Evolutionary conservation across 208 protist genomes (phyloP).

Genomic region (Trypanosoma boissoni): DNA sequence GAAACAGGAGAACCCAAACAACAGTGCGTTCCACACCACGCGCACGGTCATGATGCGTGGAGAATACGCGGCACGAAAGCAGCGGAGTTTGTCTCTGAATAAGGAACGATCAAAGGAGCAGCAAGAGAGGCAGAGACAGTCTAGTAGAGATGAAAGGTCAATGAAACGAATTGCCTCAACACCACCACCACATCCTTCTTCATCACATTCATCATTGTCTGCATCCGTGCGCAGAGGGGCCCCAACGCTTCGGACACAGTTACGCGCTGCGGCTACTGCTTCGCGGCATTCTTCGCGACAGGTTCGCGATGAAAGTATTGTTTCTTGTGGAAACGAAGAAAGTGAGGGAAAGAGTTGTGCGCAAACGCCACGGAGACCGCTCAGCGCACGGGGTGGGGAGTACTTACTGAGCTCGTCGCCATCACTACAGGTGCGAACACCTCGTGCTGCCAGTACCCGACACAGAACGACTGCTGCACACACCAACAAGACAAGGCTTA

Average conservation of each 20-base stretch:
- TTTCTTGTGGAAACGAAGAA: neutral
- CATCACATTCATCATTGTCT: neutral
- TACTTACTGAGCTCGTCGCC: too few relatives aligned
- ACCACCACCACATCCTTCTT: neutral
- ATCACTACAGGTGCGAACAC: too few relatives aligned
- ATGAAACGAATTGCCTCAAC: neutral
- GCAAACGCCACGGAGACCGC: neutral
- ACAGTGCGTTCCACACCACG: constrained; percentile 12
- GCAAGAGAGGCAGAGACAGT: neutral
- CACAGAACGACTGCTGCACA: too few relatives aligned
- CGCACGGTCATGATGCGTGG: constrained; percentile 12
- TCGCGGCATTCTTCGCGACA: too few relatives aligned
- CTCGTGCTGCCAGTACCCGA: too few relatives aligned
- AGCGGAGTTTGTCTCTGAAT: neutral
- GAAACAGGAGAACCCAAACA: neutral
- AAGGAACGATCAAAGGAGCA: neutral
- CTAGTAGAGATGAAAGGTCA: neutral
- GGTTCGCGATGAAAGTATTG: neutral
- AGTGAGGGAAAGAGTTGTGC: neutral
- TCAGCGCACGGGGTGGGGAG: too few relatives aligned
- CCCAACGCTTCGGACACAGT: constrained; percentile 9
- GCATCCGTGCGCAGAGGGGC: neutral
- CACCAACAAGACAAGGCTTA: too few relatives aligned
- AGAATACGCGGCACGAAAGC: neutral
- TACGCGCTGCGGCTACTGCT: constrained; percentile 14